A percentile compares a stretch with the other conserved stretches of the same genome.
phyloP scores from a whole-genome alignment of 345 rosid species.

The Gossypium ekmanianum region DNA sequence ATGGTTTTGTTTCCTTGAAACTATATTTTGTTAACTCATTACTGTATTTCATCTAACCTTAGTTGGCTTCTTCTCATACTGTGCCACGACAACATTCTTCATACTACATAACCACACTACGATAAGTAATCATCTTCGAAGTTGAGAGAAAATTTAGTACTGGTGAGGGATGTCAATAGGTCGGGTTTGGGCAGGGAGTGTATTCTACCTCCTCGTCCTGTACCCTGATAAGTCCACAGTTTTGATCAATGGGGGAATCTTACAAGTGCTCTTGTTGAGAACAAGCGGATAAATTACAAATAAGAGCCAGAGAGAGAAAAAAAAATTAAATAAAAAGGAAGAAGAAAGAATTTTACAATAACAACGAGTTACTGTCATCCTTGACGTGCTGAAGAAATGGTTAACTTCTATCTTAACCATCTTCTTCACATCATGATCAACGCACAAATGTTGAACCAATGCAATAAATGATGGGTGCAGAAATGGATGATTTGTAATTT shows the following conservation, averaged over 20 bases:
- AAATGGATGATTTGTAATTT: neutral
- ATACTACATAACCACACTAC: neutral
- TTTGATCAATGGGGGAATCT: slow-evolving; percentile 21
- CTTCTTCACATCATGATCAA: slow-evolving; percentile 11
- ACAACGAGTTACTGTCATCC: slow-evolving; percentile 25
- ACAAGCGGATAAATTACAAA: slow-evolving; percentile 12
- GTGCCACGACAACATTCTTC: neutral
- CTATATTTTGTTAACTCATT: neutral
- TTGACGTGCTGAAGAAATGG: slow-evolving; percentile 16
- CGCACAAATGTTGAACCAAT: slow-evolving; percentile 12
- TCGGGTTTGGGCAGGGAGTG: neutral
- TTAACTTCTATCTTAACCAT: slow-evolving; percentile 11
- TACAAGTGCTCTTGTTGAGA: slow-evolving; percentile 28
- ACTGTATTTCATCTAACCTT: neutral
- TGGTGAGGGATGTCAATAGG: neutral
- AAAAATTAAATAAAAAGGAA: neutral
- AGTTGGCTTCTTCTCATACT: neutral
- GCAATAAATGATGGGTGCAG: slow-evolving; percentile 11
- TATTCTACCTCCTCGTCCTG: neutral
- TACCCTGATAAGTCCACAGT: slow-evolving; percentile 6
- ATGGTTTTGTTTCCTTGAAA: neutral
- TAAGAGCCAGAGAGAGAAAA: neutral
- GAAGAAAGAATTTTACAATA: slow-evolving; percentile 28
- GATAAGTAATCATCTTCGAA: slow-evolving; percentile 2
- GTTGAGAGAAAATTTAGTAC: neutral